Conservation (phyloP, 495 filamentous ascomycete species). For the Parathielavia appendiculata region DNA sequence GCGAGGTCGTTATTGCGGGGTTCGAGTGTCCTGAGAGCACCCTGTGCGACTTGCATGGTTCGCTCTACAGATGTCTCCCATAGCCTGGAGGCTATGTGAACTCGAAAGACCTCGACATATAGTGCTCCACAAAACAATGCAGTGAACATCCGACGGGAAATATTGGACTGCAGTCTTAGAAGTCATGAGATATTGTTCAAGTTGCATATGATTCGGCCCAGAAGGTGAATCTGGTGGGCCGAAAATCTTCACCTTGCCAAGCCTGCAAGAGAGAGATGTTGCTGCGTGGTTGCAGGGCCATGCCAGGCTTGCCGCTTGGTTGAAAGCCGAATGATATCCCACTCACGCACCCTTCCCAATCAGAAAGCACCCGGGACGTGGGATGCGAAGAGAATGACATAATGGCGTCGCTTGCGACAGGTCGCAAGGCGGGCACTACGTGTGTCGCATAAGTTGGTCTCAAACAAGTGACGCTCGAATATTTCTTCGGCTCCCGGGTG, state of each 20-base stretch:
- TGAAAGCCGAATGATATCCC: conserved; percentile 13
- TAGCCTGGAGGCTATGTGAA: no score
- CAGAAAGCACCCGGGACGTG: conserved; percentile 1
- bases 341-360: conserved; percentile 7
- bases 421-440: background rate
- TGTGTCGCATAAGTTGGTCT: no score
- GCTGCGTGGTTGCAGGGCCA: conserved; percentile 10
- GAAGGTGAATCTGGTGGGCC: background rate
- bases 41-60: no score
- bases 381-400: conserved; percentile 16
- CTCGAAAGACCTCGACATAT: no score
- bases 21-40: background rate
- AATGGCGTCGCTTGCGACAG: conserved; percentile 7
- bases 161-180: no score
- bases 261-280: background rate
- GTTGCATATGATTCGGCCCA: no score
- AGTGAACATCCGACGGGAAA: no score
- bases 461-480: background rate
- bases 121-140: no score
- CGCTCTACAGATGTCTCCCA: no score
- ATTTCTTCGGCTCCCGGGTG: conserved; percentile 1
- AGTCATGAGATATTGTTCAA: no score
- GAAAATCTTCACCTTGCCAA: conserved; percentile 2
- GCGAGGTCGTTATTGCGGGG: background rate
- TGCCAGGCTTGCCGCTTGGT: conserved; percentile 3